Base-by-base conservation (phyloP, 1,139 yeast genomes). In the Diutina scorzettiae region DNA sequence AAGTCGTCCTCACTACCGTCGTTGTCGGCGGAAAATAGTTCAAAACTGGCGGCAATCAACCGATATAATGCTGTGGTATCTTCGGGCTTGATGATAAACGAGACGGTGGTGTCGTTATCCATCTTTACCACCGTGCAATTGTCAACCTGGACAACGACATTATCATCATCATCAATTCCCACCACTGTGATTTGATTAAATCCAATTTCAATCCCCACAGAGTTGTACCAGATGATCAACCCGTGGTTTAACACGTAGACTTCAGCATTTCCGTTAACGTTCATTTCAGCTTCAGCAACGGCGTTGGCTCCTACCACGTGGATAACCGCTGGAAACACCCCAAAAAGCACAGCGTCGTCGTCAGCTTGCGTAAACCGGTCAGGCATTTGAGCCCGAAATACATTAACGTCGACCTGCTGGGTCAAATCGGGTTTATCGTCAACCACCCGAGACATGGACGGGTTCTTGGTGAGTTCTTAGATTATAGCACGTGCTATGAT, bases 291-390 rank as follows among this genome's bases (percentile, higher is more conserved):
- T n/a, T n/a, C n/a, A n/a, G n/a, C n/a, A 14, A 11, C n/a, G 30
- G 12, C n/a, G 30, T 12, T 5, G 12, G 7, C 20, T 29, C 43
- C 44, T 41, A 51, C 53, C 9, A 50, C 43, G 16, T 19, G 20
- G 36, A 6, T 27, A 12, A n/a, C 42, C 20, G 3, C 69, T 70
- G 18, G 6, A 23, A 21, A 34, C 4, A 73, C 73, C 5, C 64
- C 69, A 46, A 66, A 62, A 8, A 70, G 50, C 24, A 70, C 65
- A 45, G 60, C 56, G 49, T 67, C 66, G 49, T 69, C 74, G 42
- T 64, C 68, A 20, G 55, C 60, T 18, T 59, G 50, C 9, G 66
- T 57, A 48, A 63, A 69, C 37, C 53, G 49, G 40, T 64, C 72
- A 1, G 75, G 75, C 1, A 67, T 62, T 21, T 64, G 63, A 5